Base-by-base conservation (phyloP, 306 rosid species). In the Lablab purpureus region DNA sequence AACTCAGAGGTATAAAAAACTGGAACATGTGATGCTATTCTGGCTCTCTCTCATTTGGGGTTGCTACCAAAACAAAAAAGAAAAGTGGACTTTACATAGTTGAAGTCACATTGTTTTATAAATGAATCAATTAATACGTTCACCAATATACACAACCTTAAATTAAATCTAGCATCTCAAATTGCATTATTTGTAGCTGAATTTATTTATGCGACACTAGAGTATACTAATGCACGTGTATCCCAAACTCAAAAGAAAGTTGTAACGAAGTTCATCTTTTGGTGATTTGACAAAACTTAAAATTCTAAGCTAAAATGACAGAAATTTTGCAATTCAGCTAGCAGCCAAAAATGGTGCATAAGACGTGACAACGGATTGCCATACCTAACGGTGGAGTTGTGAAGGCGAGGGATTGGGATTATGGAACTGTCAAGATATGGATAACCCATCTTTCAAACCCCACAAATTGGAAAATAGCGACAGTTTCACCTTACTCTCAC, bases 401-500 rank as follows among this genome's bases (percentile, higher is more conserved):
- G 67, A 71, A 64, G 56, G 45, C 27, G 54, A 83, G 46, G 86
- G 86, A 85, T 85, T 86, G 71, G 60, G 89, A 86, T 86, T 58
- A 65, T 52, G 83, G 71, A 83, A 72, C 85, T 76, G 70, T 85
- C 85, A 1, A 76, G 89, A 86, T 83, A 80, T 86, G 79, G 87
- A 86, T 86, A 11, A 80, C 76, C 25, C 85, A 86, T 80, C 89
- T 79, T 67, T 83, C 83, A 55, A 82, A 83, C 89, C 89, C 89
- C 80, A 86, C 89, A 74, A 10, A 18, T 1, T 66, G 21, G 10
- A 71, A 50, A 41, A 60, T 65, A 77, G 65, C 69, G 56, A 28
- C 73, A 49, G 28, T 79, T 73, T 69, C 55, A 55, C 82, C 80
- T 45, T 46, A 62, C 77, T 22, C 73, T 28, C 27, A 10, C 60